Evolutionary conservation across 768 basidiomycete genomes (phyloP), one percentile per base, ranked within the genome.

Genomic region (Coprinellus aureogranulatus): DNA sequence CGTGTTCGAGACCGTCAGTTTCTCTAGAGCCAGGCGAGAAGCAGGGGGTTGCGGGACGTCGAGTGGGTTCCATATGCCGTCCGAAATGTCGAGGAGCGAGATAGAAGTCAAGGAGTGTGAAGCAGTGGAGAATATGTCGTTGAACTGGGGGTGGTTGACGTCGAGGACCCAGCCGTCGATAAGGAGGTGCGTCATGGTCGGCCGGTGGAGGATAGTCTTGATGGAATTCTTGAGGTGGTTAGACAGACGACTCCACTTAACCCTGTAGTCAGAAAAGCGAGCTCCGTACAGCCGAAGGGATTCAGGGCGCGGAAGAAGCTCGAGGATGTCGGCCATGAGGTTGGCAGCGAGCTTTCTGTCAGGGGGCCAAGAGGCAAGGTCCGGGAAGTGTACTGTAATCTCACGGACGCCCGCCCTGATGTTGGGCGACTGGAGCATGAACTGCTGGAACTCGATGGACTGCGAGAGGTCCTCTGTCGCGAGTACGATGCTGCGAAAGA

Each of bases 161-260:
- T 58, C 57, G 28, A 58, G 27, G 22, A 58, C 44, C 57, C 57
- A 58, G n/a, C 57, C 57, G 40, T 58, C 57, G 57, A 58, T 58
- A 16, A 58, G 44, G 42, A 58, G 45, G 30, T 27, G 5, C 6
- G 42, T 31, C 27, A 58, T 23, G 42, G 28, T 42, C 42, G 48
- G 57, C 1, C 57, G 50, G 8, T 37, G 31, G 16, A 58, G 44
- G 14, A 58, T 34, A n/a, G 57, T 58, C 22, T 23, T 20, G 28
- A 58, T 58, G 4, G 51, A 30, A 26, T 58, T 58, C 34, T 40
- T 22, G 11, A 58, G 44, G 30, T 58, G 57, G 16, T 45, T 27
- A 10, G 51, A 28, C 22, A 58, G 52, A 18, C 45, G 42, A 25
- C 31, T 58, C 57, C 57, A 58, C 25, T 53, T 58, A 34, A 58